These are phyloP conservation scores for Fragilaria crotonensis DNA, from an alignment of 108 stramenopile genomes.

Conservation along the genomic window DNA sequence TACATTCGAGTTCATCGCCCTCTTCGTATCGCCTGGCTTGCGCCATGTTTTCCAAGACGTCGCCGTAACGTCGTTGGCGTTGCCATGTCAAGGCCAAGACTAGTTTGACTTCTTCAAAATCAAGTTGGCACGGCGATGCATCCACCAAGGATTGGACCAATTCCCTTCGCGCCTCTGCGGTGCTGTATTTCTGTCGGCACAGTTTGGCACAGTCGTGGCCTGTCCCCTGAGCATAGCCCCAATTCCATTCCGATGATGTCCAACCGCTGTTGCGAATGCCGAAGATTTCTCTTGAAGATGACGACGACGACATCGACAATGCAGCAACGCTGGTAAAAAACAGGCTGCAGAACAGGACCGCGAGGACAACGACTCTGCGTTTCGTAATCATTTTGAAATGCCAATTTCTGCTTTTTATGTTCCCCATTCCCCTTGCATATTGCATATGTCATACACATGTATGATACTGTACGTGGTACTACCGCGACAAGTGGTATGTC, in stretches of 20 bases:
- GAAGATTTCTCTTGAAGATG: slow-evolving; percentile 45
- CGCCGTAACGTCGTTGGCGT: slow-evolving; percentile 44
- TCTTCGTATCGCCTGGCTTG: slow-evolving; percentile 55
- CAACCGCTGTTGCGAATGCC: slow-evolving; percentile 62
- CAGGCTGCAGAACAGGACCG: no score
- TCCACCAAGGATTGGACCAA: slow-evolving; percentile 44
- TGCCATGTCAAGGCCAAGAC: slow-evolving; percentile 66
- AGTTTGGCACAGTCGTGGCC: slow-evolving; percentile 78
- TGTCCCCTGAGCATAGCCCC: slow-evolving; percentile 71
- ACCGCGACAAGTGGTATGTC: no score
- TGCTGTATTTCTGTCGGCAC: slow-evolving; percentile 47
- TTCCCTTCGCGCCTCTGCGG: slow-evolving; percentile 21
- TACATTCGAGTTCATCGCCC: slow-evolving; percentile 24
- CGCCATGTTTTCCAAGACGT: slow-evolving; percentile 61
- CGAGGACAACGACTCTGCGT: no score
- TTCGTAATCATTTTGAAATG: no score
- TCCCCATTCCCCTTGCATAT: no score
- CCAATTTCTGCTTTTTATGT: no score
- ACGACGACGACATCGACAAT: no score
- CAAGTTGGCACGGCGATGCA: slow-evolving; percentile 4
- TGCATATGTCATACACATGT: no score
- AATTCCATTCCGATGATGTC: slow-evolving; percentile 67
- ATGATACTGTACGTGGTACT: no score
- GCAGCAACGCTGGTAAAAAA: no score
- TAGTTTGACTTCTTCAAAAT: slow-evolving; percentile 77